These are phyloP conservation scores for Kazachstania martiniae DNA, from an alignment of 805 yeast genomes.

Conservation along the genomic window DNA sequence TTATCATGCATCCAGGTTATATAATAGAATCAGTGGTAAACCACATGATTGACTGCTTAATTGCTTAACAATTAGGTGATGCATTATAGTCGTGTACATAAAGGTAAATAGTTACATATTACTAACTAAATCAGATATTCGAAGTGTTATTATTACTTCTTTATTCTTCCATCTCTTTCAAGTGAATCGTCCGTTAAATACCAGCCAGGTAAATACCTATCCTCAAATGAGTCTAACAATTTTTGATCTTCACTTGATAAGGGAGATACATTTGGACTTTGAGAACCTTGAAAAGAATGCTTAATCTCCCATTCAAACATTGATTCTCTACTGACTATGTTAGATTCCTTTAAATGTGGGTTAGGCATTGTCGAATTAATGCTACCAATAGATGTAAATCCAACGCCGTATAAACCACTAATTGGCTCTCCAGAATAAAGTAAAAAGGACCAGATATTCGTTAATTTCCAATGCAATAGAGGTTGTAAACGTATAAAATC, in stretches of 20 bases:
- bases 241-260: constrained; percentile 7
- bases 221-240: constrained; percentile 1
- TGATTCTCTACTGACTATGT: background rate
- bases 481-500: constrained; percentile 77
- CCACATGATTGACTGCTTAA: constrained; percentile 22
- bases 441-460: constrained; percentile 78
- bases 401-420: constrained; percentile 67
- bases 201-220: constrained; percentile 25
- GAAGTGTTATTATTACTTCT: constrained; percentile 3
- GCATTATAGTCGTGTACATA: background rate
- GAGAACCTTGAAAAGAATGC: constrained; percentile 8
- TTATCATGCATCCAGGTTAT: constrained; percentile 42
- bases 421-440: constrained; percentile 48
- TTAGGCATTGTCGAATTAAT: constrained; percentile 58
- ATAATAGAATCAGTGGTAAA: constrained; percentile 39
- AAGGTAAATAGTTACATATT: background rate
- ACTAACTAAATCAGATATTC: too few relatives aligned
- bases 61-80: background rate
- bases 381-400: constrained; percentile 89
- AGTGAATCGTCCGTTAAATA: constrained; percentile 19
- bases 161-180: constrained; percentile 27
- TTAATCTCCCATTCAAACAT: constrained; percentile 22
- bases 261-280: constrained; percentile 4
- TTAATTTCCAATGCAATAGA: constrained; percentile 75
- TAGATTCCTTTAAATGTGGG: constrained; percentile 37